Evolutionary conservation across 805 yeast genomes (phyloP).

Genomic region (Saccharomyces jurei): DNA sequence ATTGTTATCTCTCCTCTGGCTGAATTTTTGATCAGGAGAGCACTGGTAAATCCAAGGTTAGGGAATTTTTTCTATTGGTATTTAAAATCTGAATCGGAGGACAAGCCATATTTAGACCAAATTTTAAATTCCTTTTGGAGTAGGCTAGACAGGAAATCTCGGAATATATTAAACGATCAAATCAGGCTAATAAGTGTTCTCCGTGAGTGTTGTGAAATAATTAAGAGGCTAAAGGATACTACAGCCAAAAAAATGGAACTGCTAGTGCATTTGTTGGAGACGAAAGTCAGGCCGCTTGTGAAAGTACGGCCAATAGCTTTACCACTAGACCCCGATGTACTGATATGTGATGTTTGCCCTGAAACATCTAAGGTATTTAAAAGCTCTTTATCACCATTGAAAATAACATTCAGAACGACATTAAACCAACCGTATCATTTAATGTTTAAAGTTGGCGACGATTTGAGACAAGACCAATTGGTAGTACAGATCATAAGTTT

Average conservation of each 20-base stretch:
- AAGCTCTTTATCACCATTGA: constrained; percentile 82
- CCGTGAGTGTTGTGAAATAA: constrained; percentile 53
- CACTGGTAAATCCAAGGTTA: constrained; percentile 54
- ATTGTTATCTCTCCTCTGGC: constrained; percentile 53
- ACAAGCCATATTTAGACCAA: constrained; percentile 43
- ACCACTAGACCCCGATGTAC: constrained; percentile 77
- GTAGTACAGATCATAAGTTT: constrained; percentile 87
- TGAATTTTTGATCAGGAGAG: constrained; percentile 64
- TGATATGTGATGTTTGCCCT: constrained; percentile 67
- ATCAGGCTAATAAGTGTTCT: constrained; percentile 60
- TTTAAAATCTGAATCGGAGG: constrained; percentile 79
- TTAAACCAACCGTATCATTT: constrained; percentile 54
- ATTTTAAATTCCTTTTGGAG: constrained; percentile 40
- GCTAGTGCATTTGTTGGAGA: constrained; percentile 39
- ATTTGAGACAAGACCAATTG: constrained; percentile 89
- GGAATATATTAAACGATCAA: constrained; percentile 42
- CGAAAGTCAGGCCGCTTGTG: constrained; percentile 35
- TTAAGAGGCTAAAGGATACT: constrained; percentile 64
- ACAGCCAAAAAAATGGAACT: constrained; percentile 69
- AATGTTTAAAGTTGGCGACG: constrained; percentile 93
- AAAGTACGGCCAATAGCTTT: constrained; percentile 47
- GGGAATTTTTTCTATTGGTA: constrained; percentile 91
- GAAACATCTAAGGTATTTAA: constrained; percentile 82
- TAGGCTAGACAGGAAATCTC: constrained; percentile 22
- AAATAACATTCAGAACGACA: constrained; percentile 62